Evolutionary conservation across 106 monocot species (phyloP).

Genomic region (Phalaenopsis equestris): DNA sequence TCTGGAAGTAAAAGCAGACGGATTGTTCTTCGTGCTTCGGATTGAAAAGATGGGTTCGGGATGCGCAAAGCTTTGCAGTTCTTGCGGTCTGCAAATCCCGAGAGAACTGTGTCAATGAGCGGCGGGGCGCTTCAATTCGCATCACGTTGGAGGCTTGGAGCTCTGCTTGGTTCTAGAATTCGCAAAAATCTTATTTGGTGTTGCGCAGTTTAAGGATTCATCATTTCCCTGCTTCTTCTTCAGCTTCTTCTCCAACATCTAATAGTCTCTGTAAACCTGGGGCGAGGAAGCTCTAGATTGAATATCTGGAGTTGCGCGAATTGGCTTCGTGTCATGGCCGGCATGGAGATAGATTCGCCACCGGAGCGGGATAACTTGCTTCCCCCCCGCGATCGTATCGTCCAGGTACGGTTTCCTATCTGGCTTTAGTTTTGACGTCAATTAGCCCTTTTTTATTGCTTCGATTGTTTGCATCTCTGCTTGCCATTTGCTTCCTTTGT

Average conservation of each 20-base stretch:
- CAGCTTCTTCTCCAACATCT: background rate
- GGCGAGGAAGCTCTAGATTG: constrained; percentile 28
- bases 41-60: too few species aligned
- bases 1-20: too few species aligned
- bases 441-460: too few species aligned
- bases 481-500: background rate
- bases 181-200: background rate
- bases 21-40: too few species aligned
- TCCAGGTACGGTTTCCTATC: constrained; percentile 23
- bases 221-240: background rate
- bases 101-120: background rate
- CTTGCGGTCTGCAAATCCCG: background rate
- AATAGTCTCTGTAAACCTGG: constrained; percentile 25
- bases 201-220: background rate
- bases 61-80: background rate
- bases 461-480: background rate
- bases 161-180: background rate
- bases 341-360: constrained; percentile 55
- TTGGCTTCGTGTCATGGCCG: constrained; percentile 50
- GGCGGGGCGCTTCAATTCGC: background rate
- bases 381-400: constrained; percentile 29
- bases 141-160: constrained; percentile 1
- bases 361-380: constrained; percentile 9
- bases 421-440: background rate
- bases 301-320: constrained; percentile 17